Evolutionary conservation across 768 basidiomycete genomes (phyloP).

Genomic region (Phylloporus sp.): DNA sequence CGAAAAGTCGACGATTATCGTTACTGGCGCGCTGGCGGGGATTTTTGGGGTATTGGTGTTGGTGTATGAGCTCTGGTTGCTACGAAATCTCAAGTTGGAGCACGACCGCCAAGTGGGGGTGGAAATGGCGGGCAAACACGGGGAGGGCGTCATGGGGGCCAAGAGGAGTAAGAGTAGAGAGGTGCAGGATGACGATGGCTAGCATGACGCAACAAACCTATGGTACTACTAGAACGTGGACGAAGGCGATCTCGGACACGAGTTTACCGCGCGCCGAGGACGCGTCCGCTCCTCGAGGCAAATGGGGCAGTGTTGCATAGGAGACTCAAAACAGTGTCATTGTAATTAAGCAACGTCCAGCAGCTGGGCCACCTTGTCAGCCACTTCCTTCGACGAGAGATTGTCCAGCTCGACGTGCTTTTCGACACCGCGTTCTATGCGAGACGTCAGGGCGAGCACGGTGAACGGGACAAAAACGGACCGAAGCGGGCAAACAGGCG

Average conservation of each 20-base stretch:
- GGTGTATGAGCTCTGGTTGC: slow-evolving; percentile 43
- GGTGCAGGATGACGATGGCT: neutral
- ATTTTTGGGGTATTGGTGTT: slow-evolving; percentile 39
- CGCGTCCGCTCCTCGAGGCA: slow-evolving; percentile 21
- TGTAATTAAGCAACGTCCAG: slow-evolving; percentile 32
- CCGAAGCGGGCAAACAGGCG: slow-evolving; percentile 83
- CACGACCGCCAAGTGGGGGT: slow-evolving; percentile 40
- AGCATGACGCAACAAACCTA: neutral
- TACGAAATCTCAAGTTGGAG: slow-evolving; percentile 39
- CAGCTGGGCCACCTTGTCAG: slow-evolving; percentile 62
- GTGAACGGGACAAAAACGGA: slow-evolving; percentile 37
- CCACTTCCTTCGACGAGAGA: slow-evolving; percentile 66
- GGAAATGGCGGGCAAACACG: slow-evolving; percentile 40
- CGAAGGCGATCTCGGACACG: slow-evolving; percentile 14
- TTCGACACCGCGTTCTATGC: slow-evolving; percentile 72
- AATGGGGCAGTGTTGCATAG: slow-evolving; percentile 10
- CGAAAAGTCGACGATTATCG: slow-evolving; percentile 43
- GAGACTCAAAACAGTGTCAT: too few species aligned
- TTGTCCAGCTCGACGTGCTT: slow-evolving; percentile 77
- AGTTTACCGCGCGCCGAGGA: slow-evolving; percentile 12
- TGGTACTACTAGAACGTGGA: neutral
- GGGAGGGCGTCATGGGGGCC: slow-evolving; percentile 35
- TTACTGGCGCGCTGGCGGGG: slow-evolving; percentile 37
- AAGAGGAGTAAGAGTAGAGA: slow-evolving; percentile 1
- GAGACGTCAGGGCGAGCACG: slow-evolving; percentile 7